phyloP scores from a whole-genome alignment of 2,329 filamentous ascomycete genomes.

The Nannizziopsis arthrosporioides region DNA sequence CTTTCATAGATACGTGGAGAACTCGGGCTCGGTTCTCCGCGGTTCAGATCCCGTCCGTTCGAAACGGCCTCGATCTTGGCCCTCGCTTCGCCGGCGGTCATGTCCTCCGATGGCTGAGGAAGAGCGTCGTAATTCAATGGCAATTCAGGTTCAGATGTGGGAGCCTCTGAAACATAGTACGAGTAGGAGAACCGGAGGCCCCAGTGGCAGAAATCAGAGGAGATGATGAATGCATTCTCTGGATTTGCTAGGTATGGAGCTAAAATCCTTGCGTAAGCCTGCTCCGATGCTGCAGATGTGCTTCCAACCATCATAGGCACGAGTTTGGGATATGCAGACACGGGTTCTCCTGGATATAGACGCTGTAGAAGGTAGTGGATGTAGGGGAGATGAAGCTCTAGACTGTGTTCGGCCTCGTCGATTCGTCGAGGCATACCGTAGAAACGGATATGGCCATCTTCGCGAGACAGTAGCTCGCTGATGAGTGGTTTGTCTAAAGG shows the following conservation, averaged over 20 bases:
- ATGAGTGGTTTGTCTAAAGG: conserved; percentile 36
- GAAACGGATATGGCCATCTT: conserved; percentile 28
- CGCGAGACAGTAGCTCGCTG: conserved; percentile 25
- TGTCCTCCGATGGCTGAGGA: conserved; percentile 27
- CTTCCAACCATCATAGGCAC: conserved; percentile 79
- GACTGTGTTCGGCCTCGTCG: conserved; percentile 78
- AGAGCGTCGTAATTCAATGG: conserved; percentile 33
- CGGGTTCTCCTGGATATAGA: conserved; percentile 39
- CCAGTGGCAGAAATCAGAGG: conserved; percentile 97
- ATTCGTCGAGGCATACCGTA: conserved; percentile 48
- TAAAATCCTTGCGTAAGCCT: conserved; percentile 56
- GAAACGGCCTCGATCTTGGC: conserved; percentile 23
- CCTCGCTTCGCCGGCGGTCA: conserved; percentile 19
- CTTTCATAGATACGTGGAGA: conserved; percentile 63
- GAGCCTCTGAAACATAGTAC: conserved; percentile 52
- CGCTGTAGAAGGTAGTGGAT: conserved; percentile 64
- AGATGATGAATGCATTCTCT: conserved; percentile 68
- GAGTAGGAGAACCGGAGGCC: conserved; percentile 73
- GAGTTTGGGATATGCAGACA: conserved; percentile 55
- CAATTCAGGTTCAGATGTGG: conserved; percentile 26
- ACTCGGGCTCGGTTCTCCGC: conserved; percentile 24
- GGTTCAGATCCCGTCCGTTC: conserved; percentile 21
- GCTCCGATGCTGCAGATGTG: conserved; percentile 55
- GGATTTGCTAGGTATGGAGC: conserved; percentile 66
- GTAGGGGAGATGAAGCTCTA: conserved; percentile 95